phyloP scores from a whole-genome alignment of 1,284 basidiomycete genomes.

The Leccinum huronense region DNA sequence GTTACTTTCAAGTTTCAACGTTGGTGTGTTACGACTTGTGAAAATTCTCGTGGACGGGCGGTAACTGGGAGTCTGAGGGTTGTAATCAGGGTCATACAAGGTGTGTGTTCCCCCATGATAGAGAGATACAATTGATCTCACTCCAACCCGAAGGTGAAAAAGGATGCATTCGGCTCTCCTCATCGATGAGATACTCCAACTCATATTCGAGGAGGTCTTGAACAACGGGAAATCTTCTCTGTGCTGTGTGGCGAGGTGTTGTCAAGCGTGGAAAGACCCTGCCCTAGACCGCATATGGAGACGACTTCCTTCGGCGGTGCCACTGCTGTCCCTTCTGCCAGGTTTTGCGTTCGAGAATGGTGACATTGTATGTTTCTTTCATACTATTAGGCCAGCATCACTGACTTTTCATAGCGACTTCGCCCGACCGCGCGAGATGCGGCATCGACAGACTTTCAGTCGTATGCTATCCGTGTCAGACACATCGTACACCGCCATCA shows the following conservation, averaged over 20 bases:
- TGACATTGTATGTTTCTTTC: slow-evolving; percentile 15
- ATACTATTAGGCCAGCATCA: background rate
- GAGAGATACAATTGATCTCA: background rate
- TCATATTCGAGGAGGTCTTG: slow-evolving; percentile 41
- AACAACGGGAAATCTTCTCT: slow-evolving; percentile 35
- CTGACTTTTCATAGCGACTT: slow-evolving; percentile 20
- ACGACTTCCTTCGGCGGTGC: slow-evolving; percentile 44
- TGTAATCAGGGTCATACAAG: background rate
- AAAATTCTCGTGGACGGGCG: background rate
- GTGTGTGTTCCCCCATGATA: slow-evolving; percentile 13
- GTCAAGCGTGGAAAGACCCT: slow-evolving; percentile 55
- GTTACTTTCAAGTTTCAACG: background rate
- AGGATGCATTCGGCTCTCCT: slow-evolving; percentile 50
- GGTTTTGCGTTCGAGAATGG: slow-evolving; percentile 18
- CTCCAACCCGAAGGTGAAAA: background rate
- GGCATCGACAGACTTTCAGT: slow-evolving; percentile 36
- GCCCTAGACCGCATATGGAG: slow-evolving; percentile 56
- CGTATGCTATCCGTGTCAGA: slow-evolving; percentile 49
- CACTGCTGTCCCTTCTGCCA: slow-evolving; percentile 48
- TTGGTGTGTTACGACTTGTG: background rate
- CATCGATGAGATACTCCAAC: slow-evolving; percentile 52
- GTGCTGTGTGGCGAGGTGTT: slow-evolving; percentile 39
- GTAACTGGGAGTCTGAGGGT: background rate
- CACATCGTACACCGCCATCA: slow-evolving; percentile 41
- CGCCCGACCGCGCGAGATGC: slow-evolving; percentile 6